Conservation (phyloP, 805 yeast genomes). For the Hanseniaspora mollemarum region DNA sequence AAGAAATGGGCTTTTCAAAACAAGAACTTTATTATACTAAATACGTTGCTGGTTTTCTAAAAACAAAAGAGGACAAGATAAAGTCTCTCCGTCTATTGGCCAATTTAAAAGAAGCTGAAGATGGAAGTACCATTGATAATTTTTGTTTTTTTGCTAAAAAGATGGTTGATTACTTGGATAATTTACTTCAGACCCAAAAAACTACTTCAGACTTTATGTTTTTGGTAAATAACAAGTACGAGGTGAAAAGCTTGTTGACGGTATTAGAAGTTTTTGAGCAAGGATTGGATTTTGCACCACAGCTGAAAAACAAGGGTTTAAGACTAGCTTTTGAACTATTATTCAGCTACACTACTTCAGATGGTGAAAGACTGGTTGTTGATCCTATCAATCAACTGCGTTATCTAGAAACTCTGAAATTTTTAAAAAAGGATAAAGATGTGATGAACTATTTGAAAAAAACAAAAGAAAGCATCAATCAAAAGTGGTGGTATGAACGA, state of each 20-base stretch:
- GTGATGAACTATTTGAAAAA: conserved; percentile 34
- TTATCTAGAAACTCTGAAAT: conserved; percentile 37
- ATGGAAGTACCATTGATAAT: neutral
- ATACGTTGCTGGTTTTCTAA: neutral
- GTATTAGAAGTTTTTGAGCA: neutral
- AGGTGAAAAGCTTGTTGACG: neutral
- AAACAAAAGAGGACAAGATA: neutral
- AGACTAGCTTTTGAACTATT: conserved; percentile 35
- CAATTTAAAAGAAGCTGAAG: neutral
- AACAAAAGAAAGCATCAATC: conserved; percentile 30
- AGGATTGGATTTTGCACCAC: neutral
- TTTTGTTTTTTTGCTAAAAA: neutral
- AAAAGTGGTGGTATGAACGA: conserved; percentile 43
- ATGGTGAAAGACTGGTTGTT: conserved; percentile 29
- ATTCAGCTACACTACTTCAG: conserved; percentile 29
- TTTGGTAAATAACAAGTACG: neutral
- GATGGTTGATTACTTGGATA: neutral
- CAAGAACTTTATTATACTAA: neutral
- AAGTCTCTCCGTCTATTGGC: neutral
- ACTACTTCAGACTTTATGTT: neutral
- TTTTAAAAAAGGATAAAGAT: conserved; percentile 26
- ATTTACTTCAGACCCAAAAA: neutral
- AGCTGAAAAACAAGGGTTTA: conserved; percentile 29
- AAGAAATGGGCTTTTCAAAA: neutral
- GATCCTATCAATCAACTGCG: conserved; percentile 44